These are phyloP conservation scores for Alternaria hordeiaustralica DNA, from an alignment of 2,329 filamentous ascomycete genomes.

Conservation along the genomic window DNA sequence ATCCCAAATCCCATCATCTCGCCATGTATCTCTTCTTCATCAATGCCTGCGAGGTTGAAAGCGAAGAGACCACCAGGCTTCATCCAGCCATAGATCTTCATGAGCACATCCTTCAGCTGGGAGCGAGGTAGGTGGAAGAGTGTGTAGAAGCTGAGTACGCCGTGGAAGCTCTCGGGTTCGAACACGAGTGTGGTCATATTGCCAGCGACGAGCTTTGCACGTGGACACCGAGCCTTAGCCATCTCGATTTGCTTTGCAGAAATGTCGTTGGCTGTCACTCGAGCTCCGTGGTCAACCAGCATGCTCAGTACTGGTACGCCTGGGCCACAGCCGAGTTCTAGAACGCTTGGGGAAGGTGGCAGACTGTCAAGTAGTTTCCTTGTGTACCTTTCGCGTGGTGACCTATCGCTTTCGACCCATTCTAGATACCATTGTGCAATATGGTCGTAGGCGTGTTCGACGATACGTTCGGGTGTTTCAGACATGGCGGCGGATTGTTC, in stretches of 20 bases:
- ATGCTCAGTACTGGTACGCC: conserved; percentile 18
- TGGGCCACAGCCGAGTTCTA: conserved; percentile 21
- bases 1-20: conserved; percentile 41
- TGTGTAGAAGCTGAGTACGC: conserved; percentile 59
- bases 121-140: conserved; percentile 59
- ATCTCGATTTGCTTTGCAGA: conserved; percentile 45
- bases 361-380: neutral
- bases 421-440: conserved; percentile 13
- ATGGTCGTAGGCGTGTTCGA: conserved; percentile 10
- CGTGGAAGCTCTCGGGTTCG: conserved; percentile 49
- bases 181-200: conserved; percentile 51
- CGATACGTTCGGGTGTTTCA: conserved; percentile 5
- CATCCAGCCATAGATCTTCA: conserved; percentile 55
- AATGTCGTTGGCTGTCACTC: conserved; percentile 50
- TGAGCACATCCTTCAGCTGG: conserved; percentile 56
- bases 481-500: neutral
- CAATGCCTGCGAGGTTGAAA: conserved; percentile 54
- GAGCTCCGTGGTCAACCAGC: conserved; percentile 17
- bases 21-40: conserved; percentile 30
- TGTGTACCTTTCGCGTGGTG: conserved; percentile 8
- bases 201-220: conserved; percentile 30
- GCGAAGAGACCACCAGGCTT: conserved; percentile 55
- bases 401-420: conserved; percentile 7
- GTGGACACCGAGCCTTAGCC: conserved; percentile 20
- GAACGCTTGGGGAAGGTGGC: conserved; percentile 3